These are phyloP conservation scores for Zasmidium cellare DNA, from an alignment of 2,329 filamentous ascomycete genomes.

Conservation along the genomic window DNA sequence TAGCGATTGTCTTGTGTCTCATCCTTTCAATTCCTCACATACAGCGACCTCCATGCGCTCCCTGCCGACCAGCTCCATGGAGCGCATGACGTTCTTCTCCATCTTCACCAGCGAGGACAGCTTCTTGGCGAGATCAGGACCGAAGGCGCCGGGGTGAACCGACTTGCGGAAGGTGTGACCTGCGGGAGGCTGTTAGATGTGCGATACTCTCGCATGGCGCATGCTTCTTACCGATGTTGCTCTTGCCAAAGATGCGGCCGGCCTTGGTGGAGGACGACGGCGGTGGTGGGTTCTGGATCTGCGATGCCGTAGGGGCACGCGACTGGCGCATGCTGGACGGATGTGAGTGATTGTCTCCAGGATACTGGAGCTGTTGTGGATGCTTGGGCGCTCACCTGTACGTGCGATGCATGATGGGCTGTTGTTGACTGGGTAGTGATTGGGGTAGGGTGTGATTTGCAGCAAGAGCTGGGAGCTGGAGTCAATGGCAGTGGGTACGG, in stretches of 20 bases:
- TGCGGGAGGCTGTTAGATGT: constrained; percentile 31
- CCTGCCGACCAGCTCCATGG: constrained; percentile 88
- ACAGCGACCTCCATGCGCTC: constrained; percentile 99
- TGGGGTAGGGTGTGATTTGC: neutral
- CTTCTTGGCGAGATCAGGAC: constrained; percentile 93
- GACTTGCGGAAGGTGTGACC: constrained; percentile 72
- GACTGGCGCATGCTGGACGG: constrained; percentile 83
- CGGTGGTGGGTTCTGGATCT: constrained; percentile 88
- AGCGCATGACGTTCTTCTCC: constrained; percentile 99
- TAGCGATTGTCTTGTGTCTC: neutral
- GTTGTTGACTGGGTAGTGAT: neutral
- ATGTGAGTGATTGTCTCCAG: too few relatives aligned
- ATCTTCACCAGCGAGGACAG: constrained; percentile 98
- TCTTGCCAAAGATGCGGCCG: constrained; percentile 82
- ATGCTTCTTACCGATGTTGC: constrained; percentile 72
- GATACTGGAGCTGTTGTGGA: too few relatives aligned
- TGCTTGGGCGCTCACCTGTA: constrained; percentile 54
- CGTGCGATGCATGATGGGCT: constrained; percentile 81
- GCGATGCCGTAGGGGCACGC: constrained; percentile 90
- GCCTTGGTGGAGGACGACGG: constrained; percentile 89
- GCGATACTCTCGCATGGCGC: neutral
- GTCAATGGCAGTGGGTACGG: too few relatives aligned
- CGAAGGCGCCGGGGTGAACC: constrained; percentile 70
- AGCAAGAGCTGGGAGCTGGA: too few relatives aligned
- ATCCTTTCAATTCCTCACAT: constrained; percentile 45